Evolutionary conservation across 768 basidiomycete genomes (phyloP).

Genomic region (Podaxis sp.): DNA sequence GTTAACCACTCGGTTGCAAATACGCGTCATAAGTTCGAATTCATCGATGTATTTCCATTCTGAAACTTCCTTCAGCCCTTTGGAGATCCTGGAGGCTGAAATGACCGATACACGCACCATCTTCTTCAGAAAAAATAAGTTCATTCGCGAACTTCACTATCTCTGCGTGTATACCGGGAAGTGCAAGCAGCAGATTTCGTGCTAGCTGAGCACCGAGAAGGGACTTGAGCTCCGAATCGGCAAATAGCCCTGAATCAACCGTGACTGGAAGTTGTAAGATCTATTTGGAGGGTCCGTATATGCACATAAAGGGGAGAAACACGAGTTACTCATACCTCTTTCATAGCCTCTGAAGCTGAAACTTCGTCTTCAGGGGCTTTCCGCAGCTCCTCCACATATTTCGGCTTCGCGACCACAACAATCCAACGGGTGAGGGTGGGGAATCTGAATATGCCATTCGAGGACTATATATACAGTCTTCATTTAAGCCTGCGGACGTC

Average conservation of each 20-base stretch:
- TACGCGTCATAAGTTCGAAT: not conserved
- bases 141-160: not conserved
- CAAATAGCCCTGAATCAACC: not conserved
- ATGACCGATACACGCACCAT: not conserved
- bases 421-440: slow-evolving; percentile 27
- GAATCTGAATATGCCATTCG: slow-evolving; percentile 21
- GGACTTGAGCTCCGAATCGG: slow-evolving; percentile 1
- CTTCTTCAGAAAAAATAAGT: not conserved
- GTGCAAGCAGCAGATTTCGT: not conserved
- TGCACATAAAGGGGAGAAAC: not conserved
- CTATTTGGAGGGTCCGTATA: not conserved
- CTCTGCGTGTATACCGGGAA: not conserved
- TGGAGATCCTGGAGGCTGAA: not conserved
- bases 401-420: slow-evolving; percentile 28
- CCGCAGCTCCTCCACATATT: slow-evolving; percentile 34
- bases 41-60: slow-evolving; percentile 17
- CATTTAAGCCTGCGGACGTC: not conserved
- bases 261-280: not conserved
- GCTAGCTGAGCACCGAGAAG: slow-evolving; percentile 7
- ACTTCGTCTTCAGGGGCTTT: slow-evolving; percentile 33
- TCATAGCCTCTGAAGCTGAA: slow-evolving; percentile 25
- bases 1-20: slow-evolving; percentile 7
- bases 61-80: not conserved
- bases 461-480: slow-evolving; percentile 13
- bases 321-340: slow-evolving; percentile 24